Percentiles rank a stretch among this genome's conserved stretches.
Conservation (phyloP, 2,329 filamentous ascomycete species). For the Fusarium tricinctum region DNA sequence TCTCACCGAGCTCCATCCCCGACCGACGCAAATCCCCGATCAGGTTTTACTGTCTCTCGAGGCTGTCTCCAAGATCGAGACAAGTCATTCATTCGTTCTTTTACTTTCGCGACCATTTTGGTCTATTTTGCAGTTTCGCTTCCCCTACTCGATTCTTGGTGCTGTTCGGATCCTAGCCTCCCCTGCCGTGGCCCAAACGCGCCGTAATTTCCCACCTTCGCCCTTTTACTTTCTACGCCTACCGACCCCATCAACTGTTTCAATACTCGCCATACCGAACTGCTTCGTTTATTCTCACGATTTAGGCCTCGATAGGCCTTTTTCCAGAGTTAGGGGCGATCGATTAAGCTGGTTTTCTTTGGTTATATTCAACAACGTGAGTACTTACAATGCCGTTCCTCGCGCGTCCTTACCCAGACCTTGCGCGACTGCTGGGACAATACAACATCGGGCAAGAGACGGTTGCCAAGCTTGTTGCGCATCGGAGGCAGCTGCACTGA, state of each 20-base stretch:
- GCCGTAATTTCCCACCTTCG: conserved; percentile 44
- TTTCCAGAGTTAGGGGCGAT: conserved; percentile 48
- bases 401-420: conserved; percentile 18
- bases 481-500: background rate
- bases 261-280: conserved; percentile 24
- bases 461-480: conserved; percentile 5
- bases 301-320: conserved; percentile 48
- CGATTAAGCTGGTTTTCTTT: conserved; percentile 43
- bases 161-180: conserved; percentile 34
- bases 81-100: conserved; percentile 34
- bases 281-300: conserved; percentile 36
- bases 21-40: conserved; percentile 49
- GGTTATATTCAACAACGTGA: conserved; percentile 46
- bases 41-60: conserved; percentile 42
- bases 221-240: conserved; percentile 33
- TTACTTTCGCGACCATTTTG: conserved; percentile 27
- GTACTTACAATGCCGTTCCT: conserved; percentile 34
- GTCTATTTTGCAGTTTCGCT: conserved; percentile 29
- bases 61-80: conserved; percentile 36
- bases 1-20: conserved; percentile 51
- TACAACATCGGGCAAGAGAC: background rate
- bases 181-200: conserved; percentile 38
- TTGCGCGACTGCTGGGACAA: conserved; percentile 24
- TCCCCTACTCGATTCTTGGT: conserved; percentile 31
- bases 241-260: conserved; percentile 31